A percentile compares a stretch with the other conserved stretches of the same genome.
phyloP scores from a whole-genome alignment of 106 monocot species.

The Allium cepa region DNA sequence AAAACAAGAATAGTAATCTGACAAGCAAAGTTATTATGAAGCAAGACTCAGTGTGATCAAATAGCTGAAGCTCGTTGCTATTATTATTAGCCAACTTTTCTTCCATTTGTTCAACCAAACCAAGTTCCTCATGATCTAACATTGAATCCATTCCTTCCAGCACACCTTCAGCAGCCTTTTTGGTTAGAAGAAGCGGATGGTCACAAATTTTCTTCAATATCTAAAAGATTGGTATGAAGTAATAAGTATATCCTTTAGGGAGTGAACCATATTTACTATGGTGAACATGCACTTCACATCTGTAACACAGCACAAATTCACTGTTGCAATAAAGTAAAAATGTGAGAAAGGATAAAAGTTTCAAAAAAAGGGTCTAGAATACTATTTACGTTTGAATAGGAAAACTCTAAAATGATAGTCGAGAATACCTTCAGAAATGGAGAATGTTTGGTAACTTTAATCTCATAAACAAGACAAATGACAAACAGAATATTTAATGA shows the following conservation, averaged over 20 bases:
- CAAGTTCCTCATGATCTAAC: conserved; percentile 66
- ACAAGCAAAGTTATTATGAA: conserved; percentile 85
- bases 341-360: no score
- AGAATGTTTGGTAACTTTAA: no score
- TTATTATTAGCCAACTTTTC: conserved; percentile 44
- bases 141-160: conserved; percentile 90
- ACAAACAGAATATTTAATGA: no score
- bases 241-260: not conserved
- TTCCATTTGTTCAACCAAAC: conserved; percentile 77
- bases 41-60: conserved; percentile 56
- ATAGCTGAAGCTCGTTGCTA: conserved; percentile 19
- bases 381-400: no score
- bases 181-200: conserved; percentile 86
- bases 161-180: conserved; percentile 83
- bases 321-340: no score
- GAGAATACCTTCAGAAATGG: no score
- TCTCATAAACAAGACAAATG: no score
- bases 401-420: no score
- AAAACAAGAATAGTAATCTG: conserved; percentile 12
- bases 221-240: conserved; percentile 17
- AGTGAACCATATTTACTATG: no score
- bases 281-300: no score
- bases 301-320: no score
- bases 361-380: no score
- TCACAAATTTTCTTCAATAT: conserved; percentile 99